Evolutionary conservation across 345 rosid species (phyloP).

Genomic region (Arabis hirsuta): DNA sequence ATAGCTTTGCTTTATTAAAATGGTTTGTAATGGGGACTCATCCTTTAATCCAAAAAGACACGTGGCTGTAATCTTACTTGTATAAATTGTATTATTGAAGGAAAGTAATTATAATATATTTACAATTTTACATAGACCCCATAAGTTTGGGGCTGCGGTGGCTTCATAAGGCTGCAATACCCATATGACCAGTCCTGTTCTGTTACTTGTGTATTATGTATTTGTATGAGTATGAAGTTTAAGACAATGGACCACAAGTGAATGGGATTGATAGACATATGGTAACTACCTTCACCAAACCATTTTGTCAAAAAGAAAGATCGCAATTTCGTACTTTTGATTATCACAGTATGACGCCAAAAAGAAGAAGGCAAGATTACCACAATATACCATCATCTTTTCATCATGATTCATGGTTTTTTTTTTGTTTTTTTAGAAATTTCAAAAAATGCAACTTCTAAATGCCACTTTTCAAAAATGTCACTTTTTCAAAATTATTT

Average conservation of each 20-base stretch:
- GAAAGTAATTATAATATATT: not conserved
- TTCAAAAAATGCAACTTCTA: too few relatives aligned
- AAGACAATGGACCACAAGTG: constrained; percentile 26
- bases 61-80: not conserved
- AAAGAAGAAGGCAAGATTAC: not conserved
- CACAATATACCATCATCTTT: not conserved
- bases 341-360: not conserved
- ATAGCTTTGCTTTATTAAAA: not conserved
- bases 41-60: not conserved
- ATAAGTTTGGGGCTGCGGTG: constrained; percentile 10
- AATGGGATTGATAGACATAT: constrained; percentile 31
- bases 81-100: not conserved
- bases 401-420: not conserved
- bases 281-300: constrained; percentile 38
- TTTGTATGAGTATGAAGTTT: constrained; percentile 7
- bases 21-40: constrained; percentile 11
- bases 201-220: constrained; percentile 9
- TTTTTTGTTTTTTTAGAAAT: too few relatives aligned
- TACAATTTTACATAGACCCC: constrained; percentile 8
- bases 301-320: constrained; percentile 26
- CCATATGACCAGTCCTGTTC: constrained; percentile 22
- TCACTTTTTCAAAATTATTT: too few relatives aligned
- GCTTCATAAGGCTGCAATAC: constrained; percentile 17
- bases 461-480: too few relatives aligned
- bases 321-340: constrained; percentile 15